Conservation (phyloP, 257 asterid species). For the Solanum habrochaites region DNA sequence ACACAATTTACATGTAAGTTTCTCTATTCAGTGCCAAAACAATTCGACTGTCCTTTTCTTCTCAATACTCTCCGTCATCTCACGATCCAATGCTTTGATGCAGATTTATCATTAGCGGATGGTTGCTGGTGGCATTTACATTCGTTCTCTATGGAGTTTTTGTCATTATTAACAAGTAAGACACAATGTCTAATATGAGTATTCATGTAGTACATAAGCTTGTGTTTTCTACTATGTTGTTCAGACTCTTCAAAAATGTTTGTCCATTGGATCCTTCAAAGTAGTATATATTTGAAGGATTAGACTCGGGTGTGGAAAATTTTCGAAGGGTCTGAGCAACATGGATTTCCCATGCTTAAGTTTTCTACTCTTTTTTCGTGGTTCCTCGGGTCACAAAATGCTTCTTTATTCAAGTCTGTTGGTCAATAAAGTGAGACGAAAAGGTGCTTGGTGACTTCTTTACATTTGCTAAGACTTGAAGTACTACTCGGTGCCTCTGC, state of each 20-base stretch:
- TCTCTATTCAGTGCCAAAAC: not conserved
- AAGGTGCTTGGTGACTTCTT: not conserved
- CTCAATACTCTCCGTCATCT: not conserved
- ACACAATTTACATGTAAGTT: conserved; percentile 64
- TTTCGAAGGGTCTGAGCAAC: not conserved
- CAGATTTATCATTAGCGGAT: conserved; percentile 91
- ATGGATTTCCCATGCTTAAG: not conserved
- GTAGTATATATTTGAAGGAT: not conserved
- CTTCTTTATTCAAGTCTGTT: not conserved
- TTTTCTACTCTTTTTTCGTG: not conserved
- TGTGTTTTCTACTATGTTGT: not conserved
- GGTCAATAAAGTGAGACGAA: not conserved
- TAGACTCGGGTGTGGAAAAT: not conserved
- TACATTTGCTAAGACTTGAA: not conserved
- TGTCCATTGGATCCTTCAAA: not conserved
- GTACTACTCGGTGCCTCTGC: not conserved
- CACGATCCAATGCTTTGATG: conserved; percentile 3
- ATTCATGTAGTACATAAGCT: not conserved
- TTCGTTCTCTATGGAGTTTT: conserved; percentile 82
- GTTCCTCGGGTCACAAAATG: not conserved
- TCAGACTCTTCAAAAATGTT: not conserved
- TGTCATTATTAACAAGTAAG: conserved; percentile 74
- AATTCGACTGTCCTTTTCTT: not conserved
- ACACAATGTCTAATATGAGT: not conserved
- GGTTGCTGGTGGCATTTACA: conserved; percentile 83